Percentiles rank a stretch among this genome's conserved stretches.
Evolutionary conservation across 371 early-diverging fungal species (phyloP).

Genomic region (Batkoa obscura): DNA sequence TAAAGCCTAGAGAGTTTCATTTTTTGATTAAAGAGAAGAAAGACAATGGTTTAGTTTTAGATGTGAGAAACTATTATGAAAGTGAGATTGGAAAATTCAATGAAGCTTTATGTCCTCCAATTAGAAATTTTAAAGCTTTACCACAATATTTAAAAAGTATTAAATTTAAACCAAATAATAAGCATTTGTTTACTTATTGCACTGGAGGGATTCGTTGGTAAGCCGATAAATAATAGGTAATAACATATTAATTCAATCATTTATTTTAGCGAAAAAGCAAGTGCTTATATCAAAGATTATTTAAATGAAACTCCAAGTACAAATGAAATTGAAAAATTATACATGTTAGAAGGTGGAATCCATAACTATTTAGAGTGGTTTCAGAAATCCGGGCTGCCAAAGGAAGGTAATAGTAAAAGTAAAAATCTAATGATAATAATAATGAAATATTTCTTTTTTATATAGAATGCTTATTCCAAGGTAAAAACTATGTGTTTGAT

Average conservation of each 20-base stretch:
- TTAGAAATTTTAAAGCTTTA: constrained; percentile 42
- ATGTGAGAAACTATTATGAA: constrained; percentile 54
- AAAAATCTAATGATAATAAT: too few relatives aligned
- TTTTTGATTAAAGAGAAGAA: constrained; percentile 11
- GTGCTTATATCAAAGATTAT: constrained; percentile 32
- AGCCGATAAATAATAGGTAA: not conserved
- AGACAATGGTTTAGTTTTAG: constrained; percentile 25
- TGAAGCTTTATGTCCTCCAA: constrained; percentile 33
- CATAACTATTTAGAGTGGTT: constrained; percentile 56
- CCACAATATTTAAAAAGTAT: constrained; percentile 36
- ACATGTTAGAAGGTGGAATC: constrained; percentile 54
- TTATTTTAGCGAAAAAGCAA: constrained; percentile 39
- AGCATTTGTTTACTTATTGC: constrained; percentile 43
- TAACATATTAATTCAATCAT: not conserved
- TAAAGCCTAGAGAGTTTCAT: constrained; percentile 25
- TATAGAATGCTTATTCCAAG: constrained; percentile 23
- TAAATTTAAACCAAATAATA: constrained; percentile 20
- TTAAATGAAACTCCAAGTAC: constrained; percentile 6
- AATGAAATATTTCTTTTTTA: too few relatives aligned
- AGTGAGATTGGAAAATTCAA: constrained; percentile 38
- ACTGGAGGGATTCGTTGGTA: constrained; percentile 39
- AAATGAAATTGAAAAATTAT: constrained; percentile 15
- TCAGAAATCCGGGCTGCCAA: too few relatives aligned
- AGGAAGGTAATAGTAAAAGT: too few relatives aligned
- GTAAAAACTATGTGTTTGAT: constrained; percentile 56